Percentiles rank a stretch among this genome's conserved stretches.
Conservation (phyloP, 306 rosid species). For the Castanea sativa region DNA sequence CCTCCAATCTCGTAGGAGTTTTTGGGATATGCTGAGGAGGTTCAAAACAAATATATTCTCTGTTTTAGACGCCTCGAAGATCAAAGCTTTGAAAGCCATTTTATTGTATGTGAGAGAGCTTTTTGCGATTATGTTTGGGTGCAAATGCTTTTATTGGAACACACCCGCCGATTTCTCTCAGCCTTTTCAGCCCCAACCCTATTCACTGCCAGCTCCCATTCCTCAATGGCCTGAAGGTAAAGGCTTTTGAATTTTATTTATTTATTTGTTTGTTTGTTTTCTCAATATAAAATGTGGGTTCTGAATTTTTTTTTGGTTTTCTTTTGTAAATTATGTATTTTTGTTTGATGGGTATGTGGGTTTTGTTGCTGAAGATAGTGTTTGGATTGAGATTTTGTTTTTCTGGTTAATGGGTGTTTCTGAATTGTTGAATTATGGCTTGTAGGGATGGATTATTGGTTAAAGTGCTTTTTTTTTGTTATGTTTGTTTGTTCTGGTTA, state of each 20-base stretch:
- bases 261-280: neutral
- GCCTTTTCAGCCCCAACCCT: conserved; percentile 35
- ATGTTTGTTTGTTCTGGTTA: neutral
- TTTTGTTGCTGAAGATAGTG: neutral
- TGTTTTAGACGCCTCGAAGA: neutral
- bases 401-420: neutral
- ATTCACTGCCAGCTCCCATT: conserved; percentile 56
- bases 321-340: neutral
- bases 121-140: conserved; percentile 35
- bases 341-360: neutral
- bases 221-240: conserved; percentile 77
- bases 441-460: neutral
- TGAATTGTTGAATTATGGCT: neutral
- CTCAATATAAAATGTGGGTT: conserved; percentile 1
- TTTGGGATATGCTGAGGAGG: neutral
- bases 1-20: neutral
- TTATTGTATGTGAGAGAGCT: neutral
- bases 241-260: neutral
- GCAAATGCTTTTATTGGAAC: conserved; percentile 43
- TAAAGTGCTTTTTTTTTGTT: neutral
- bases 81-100: neutral
- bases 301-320: neutral
- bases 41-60: neutral
- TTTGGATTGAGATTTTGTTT: neutral
- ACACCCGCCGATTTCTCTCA: conserved; percentile 18